Conservation (phyloP, 1,284 basidiomycete species). For the Ganoderma leucocontextum region DNA sequence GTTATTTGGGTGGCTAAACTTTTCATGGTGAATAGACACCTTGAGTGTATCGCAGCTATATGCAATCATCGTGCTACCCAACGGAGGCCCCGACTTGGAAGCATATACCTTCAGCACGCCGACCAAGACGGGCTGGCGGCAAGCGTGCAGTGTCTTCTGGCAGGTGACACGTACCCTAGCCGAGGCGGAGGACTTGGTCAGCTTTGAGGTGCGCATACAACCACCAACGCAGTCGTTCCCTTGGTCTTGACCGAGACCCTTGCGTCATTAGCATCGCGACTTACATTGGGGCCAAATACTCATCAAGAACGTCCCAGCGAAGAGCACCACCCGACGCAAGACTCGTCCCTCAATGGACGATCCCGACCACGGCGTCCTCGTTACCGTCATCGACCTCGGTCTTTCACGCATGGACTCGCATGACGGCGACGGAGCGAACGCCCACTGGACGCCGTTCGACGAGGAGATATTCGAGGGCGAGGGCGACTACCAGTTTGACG, state of each 20-base stretch:
- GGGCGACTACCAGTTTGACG: slow-evolving; percentile 94
- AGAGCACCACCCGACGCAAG: slow-evolving; percentile 39
- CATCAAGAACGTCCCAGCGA: slow-evolving; percentile 63
- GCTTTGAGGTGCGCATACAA: slow-evolving; percentile 79
- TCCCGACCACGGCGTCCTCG: slow-evolving; percentile 65
- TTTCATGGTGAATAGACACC: slow-evolving; percentile 57
- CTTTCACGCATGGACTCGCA: slow-evolving; percentile 82
- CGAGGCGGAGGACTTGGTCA: slow-evolving; percentile 78
- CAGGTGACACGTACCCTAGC: slow-evolving; percentile 84
- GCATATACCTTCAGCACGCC: slow-evolving; percentile 68
- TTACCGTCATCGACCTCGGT: slow-evolving; percentile 94
- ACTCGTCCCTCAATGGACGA: slow-evolving; percentile 65
- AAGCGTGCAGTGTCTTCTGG: slow-evolving; percentile 91
- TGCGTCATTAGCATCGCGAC: slow-evolving; percentile 83
- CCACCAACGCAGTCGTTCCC: slow-evolving; percentile 8
- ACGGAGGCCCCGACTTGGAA: slow-evolving; percentile 92
- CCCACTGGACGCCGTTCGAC: slow-evolving; percentile 82
- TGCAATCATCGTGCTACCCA: slow-evolving; percentile 87
- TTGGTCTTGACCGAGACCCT: background rate
- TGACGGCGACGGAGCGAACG: slow-evolving; percentile 52
- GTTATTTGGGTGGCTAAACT: background rate
- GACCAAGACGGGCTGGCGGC: slow-evolving; percentile 74
- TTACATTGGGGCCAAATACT: slow-evolving; percentile 98
- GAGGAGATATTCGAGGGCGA: slow-evolving; percentile 86
- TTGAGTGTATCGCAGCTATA: slow-evolving; percentile 83